A percentile compares a stretch with the other conserved stretches of the same genome.
phyloP scores from a whole-genome alignment of 1,284 basidiomycete genomes.

The Pyrrhoderma noxium region DNA sequence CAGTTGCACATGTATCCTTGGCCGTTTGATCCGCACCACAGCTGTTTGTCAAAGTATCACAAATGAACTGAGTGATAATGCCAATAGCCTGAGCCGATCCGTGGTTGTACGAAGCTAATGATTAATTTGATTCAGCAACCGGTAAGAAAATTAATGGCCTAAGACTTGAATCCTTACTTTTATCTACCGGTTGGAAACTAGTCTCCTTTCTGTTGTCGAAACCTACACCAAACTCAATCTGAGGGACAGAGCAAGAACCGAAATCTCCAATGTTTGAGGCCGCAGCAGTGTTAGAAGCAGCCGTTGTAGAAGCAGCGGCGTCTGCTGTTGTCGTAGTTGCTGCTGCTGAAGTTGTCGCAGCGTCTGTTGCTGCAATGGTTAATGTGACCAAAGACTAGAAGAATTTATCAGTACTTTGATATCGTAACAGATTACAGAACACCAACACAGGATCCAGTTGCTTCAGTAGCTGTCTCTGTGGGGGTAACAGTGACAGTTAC shows the following conservation, averaged over 20 bases:
- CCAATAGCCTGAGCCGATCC: conserved; percentile 45
- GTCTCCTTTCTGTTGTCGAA: conserved; percentile 55
- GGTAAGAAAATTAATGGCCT: too few species aligned
- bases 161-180: conserved; percentile 26
- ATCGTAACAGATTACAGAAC: conserved; percentile 13
- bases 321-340: conserved; percentile 3
- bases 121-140: conserved; percentile 12
- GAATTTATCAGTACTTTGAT: neutral
- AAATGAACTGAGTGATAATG: conserved; percentile 51
- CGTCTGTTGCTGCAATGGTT: conserved; percentile 11
- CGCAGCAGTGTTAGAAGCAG: conserved; percentile 23
- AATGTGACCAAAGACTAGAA: conserved; percentile 18
- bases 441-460: conserved; percentile 17
- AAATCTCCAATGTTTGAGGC: conserved; percentile 38
- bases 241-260: conserved; percentile 48
- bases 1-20: conserved; percentile 40
- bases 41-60: conserved; percentile 43
- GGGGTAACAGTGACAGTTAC: conserved; percentile 21
- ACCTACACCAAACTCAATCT: conserved; percentile 53
- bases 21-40: conserved; percentile 47
- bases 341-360: conserved; percentile 7
- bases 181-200: conserved; percentile 42
- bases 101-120: conserved; percentile 40
- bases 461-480: conserved; percentile 14
- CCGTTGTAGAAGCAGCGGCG: conserved; percentile 19